phyloP scores from a whole-genome alignment of 164 flowering plant species.

The Piper betle region DNA sequence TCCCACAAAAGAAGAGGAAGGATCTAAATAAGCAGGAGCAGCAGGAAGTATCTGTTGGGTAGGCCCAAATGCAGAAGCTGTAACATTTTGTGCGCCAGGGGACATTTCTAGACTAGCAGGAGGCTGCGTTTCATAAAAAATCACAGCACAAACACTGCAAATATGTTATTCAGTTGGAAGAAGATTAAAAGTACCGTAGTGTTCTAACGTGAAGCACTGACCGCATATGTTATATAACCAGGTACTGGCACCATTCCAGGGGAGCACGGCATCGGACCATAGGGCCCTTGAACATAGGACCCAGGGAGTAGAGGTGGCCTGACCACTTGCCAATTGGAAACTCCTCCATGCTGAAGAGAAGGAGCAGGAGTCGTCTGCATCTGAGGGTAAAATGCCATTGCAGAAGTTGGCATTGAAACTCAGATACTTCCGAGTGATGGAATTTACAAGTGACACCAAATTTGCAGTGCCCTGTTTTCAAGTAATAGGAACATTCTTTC shows the following conservation, averaged over 20 bases:
- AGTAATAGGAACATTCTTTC: conserved; percentile 79
- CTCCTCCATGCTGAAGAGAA: conserved; percentile 51
- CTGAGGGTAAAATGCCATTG: conserved; percentile 37
- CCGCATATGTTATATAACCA: conserved; percentile 66
- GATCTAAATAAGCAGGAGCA: conserved; percentile 52
- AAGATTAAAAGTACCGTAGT: not conserved
- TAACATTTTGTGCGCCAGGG: conserved; percentile 36
- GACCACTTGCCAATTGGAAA: conserved; percentile 50
- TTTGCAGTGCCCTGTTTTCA: conserved; percentile 87
- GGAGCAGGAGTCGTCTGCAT: conserved; percentile 50
- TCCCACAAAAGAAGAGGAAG: conserved; percentile 35
- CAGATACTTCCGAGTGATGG: conserved; percentile 76
- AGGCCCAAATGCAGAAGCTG: conserved; percentile 42
- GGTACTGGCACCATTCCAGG: conserved; percentile 63
- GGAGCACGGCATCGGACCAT: conserved; percentile 53
- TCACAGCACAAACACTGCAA: not conserved
- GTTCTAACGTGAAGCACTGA: conserved; percentile 15
- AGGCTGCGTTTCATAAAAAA: conserved; percentile 28
- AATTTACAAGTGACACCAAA: conserved; percentile 90
- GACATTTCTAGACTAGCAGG: conserved; percentile 45
- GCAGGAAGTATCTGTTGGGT: conserved; percentile 49
- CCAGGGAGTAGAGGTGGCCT: conserved; percentile 56
- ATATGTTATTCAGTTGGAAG: not conserved
- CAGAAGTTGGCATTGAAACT: conserved; percentile 29
- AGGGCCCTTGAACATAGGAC: conserved; percentile 67